phyloP scores from a whole-genome alignment of 176 grass and related monocot species.

The Musa acuminata region DNA sequence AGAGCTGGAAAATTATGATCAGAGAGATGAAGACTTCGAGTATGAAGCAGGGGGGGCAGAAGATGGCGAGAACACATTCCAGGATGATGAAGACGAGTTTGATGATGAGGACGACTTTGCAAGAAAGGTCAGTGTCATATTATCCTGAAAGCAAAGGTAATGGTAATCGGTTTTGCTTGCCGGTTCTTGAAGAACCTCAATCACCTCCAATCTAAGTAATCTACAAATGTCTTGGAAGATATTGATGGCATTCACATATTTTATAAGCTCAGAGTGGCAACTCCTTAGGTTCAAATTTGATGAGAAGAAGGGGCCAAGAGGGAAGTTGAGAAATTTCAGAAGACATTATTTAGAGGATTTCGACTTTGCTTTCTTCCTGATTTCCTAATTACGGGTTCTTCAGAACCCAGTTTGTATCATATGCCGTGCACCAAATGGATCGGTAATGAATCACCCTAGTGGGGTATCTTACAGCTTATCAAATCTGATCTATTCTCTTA shows the following conservation, averaged over 20 bases:
- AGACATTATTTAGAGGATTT: too few relatives aligned
- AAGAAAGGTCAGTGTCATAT: slow-evolving; percentile 59
- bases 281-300: neutral
- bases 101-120: slow-evolving; percentile 84
- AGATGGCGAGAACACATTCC: slow-evolving; percentile 55
- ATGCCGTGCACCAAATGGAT: neutral
- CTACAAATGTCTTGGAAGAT: slow-evolving; percentile 33
- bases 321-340: too few relatives aligned
- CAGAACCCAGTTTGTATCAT: neutral
- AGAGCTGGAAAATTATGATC: slow-evolving; percentile 40
- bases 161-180: slow-evolving; percentile 15
- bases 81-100: slow-evolving; percentile 46
- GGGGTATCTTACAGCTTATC: neutral
- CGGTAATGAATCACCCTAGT: neutral
- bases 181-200: too few relatives aligned
- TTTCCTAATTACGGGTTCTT: neutral
- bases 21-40: slow-evolving; percentile 41
- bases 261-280: slow-evolving; percentile 21
- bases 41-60: slow-evolving; percentile 41
- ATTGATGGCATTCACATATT: slow-evolving; percentile 21
- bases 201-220: neutral
- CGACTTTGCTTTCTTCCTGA: too few relatives aligned
- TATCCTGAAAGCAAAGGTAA: slow-evolving; percentile 32
- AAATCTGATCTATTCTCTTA: too few relatives aligned
- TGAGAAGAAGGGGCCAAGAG: too few relatives aligned